Evolutionary conservation across 768 basidiomycete species (phyloP).

Genomic region (Xerocomus spinulosus): DNA sequence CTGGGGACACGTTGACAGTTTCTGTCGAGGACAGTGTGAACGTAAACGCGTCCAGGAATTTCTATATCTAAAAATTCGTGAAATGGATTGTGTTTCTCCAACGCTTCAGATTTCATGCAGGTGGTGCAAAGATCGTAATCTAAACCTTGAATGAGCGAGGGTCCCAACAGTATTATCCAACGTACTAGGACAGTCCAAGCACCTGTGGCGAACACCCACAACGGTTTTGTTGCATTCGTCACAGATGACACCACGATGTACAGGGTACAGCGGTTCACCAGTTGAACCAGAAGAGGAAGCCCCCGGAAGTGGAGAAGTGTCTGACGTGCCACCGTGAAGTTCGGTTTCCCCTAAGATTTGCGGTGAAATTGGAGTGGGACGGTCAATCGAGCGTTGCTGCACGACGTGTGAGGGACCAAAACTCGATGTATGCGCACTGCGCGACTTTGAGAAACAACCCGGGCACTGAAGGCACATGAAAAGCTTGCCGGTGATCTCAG

Average conservation of each 20-base stretch:
- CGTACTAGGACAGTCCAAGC: slow-evolving; percentile 68
- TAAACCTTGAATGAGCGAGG: slow-evolving; percentile 20
- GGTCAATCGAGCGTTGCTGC: slow-evolving; percentile 10
- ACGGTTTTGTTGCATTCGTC: slow-evolving; percentile 57
- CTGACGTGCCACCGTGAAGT: not conserved
- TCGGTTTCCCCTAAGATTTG: not conserved
- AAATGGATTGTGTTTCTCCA: slow-evolving; percentile 52
- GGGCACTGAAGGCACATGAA: slow-evolving; percentile 23
- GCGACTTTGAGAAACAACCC: slow-evolving; percentile 27
- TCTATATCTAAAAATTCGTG: slow-evolving; percentile 71
- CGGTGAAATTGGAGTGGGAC: not conserved
- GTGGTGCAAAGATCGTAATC: slow-evolving; percentile 70
- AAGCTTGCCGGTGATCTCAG: not conserved
- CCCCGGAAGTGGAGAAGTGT: not conserved
- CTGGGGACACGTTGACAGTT: not conserved
- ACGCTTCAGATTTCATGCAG: slow-evolving; percentile 48
- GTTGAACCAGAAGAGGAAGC: not conserved
- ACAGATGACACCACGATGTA: slow-evolving; percentile 61
- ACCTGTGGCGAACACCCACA: slow-evolving; percentile 72
- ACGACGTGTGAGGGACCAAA: slow-evolving; percentile 31
- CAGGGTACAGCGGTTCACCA: slow-evolving; percentile 1
- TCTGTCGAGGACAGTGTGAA: slow-evolving; percentile 50
- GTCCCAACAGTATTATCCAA: not conserved
- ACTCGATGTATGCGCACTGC: slow-evolving; percentile 26
- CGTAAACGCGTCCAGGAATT: slow-evolving; percentile 58